Conservation (phyloP, 495 filamentous ascomycete species). For the Neurospora terricola region DNA sequence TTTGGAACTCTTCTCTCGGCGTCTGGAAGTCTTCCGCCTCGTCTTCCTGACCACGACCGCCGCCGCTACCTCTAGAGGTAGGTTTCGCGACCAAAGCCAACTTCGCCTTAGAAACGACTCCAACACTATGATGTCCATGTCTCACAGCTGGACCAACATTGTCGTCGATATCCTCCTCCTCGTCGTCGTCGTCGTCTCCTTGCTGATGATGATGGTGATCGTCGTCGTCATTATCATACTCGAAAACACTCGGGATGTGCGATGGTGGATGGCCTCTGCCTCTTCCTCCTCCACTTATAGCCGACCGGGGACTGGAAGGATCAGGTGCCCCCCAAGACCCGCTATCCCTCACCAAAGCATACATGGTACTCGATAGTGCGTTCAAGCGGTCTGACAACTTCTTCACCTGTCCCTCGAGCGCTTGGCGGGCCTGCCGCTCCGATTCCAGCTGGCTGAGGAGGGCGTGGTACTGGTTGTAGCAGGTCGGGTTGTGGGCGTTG, state of each 20-base stretch:
- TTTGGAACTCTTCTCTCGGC: slow-evolving; percentile 26
- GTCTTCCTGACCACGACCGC: slow-evolving; percentile 12
- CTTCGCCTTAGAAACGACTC: not conserved
- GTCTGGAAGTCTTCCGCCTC: slow-evolving; percentile 35
- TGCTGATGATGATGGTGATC: not conserved
- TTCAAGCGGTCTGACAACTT: slow-evolving; percentile 36
- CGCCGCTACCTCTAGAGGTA: not conserved
- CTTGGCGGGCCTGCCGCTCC: slow-evolving; percentile 39
- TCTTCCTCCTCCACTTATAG: not conserved
- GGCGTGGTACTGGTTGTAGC: slow-evolving; percentile 25
- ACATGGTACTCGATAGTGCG: slow-evolving; percentile 27
- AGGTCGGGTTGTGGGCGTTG: slow-evolving; percentile 8
- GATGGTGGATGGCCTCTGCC: not conserved
- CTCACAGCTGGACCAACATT: slow-evolving; percentile 4
- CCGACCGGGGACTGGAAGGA: not conserved
- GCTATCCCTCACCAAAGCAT: slow-evolving; percentile 23
- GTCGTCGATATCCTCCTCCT: slow-evolving; percentile 9
- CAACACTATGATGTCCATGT: slow-evolving; percentile 10
- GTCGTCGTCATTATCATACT: slow-evolving; percentile 8
- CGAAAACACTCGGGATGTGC: not conserved
- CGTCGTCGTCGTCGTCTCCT: slow-evolving; percentile 21
- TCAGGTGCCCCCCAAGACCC: slow-evolving; percentile 16
- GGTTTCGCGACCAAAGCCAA: not conserved
- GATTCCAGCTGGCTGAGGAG: slow-evolving; percentile 36
- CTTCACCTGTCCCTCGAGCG: slow-evolving; percentile 41